Evolutionary conservation across 495 filamentous ascomycete genomes (phyloP), one percentile per base, ranked within the genome.

Genomic region (Penicillium samsonianum): DNA sequence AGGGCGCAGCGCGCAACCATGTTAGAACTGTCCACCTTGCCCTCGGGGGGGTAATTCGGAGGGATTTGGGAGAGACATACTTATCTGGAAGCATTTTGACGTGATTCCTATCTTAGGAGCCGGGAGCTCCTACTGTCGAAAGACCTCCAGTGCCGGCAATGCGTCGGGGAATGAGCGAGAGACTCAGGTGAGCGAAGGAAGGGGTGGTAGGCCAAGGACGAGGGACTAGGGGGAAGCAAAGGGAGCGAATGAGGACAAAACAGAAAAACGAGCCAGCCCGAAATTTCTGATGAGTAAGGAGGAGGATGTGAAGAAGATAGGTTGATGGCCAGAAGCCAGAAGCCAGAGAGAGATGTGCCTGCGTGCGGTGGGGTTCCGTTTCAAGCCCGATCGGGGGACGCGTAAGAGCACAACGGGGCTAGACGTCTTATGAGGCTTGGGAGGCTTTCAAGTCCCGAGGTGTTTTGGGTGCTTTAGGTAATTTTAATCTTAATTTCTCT

Each of bases 31-130:
- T 42, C 53, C 51, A 61, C 25, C 38, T 53, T 58, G 58, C 48
- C 53, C 48, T 35, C 45, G 51, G n/a, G n/a, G n/a, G 25, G 35
- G 25, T 26, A 35, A 53, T 58, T 54, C 17, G n/a, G 20, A 44
- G 44, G 14, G 26, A 30, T 3, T 11, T 28, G 16, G 26, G 41
- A 23, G 38, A 31, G 17, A 50, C 88, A 63, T 88, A 95, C 90
- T 94, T 95, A 70, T 95, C 90, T 76, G 91, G 87, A 72, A 93
- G 58, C 84, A 90, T 91, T 64, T 75, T 87, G 71, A 73, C 30
- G 37, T 37, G 25, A 26, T 38, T 70, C 65, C 53, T 57, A 46
- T 62, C 51, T n/a, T 47, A 73, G 77, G 74, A 78, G 75, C 77
- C 64, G 58, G 62, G 46, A 67, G 77, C 75, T 72, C 77, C 75